A percentile compares a stretch with the other conserved stretches of the same genome.
Evolutionary conservation across 345 rosid species (phyloP).

Genomic region (Schrenkiella parvula): DNA sequence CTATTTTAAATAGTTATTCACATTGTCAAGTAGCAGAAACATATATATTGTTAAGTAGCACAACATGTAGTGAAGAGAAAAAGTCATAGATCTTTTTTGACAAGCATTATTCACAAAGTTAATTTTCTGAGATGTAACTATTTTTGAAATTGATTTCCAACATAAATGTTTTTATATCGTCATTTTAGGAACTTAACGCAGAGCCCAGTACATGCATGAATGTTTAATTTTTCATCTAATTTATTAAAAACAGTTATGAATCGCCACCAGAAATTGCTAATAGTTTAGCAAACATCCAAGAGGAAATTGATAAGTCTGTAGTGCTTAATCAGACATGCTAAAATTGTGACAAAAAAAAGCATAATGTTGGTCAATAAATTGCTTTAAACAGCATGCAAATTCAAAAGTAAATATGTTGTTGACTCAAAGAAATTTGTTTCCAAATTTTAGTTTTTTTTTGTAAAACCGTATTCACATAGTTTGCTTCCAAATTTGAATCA

Average conservation of each 20-base stretch:
- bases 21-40: not conserved
- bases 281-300: not conserved
- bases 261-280: not conserved
- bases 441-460: not conserved
- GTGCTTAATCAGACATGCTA: not conserved
- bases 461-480: not conserved
- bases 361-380: constrained; percentile 2
- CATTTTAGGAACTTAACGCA: not conserved
- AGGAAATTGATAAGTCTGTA: not conserved
- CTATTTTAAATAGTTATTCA: not conserved
- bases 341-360: not conserved
- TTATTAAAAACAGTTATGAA: not conserved
- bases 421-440: constrained; percentile 8
- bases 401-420: not conserved
- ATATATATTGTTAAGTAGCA: not conserved
- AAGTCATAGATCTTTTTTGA: not conserved
- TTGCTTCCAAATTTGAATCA: constrained; percentile 17
- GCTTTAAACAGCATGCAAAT: not conserved
- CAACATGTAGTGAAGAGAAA: not conserved
- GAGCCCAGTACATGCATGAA: not conserved
- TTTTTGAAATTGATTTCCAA: not conserved
- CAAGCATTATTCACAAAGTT: not conserved
- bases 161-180: not conserved
- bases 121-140: not conserved
- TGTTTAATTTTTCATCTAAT: not conserved